A percentile compares a stretch with the other conserved stretches of the same genome.
These are phyloP conservation scores for Bacidia gigantensis DNA, from an alignment of 495 filamentous ascomycete species.

Conservation along the genomic window DNA sequence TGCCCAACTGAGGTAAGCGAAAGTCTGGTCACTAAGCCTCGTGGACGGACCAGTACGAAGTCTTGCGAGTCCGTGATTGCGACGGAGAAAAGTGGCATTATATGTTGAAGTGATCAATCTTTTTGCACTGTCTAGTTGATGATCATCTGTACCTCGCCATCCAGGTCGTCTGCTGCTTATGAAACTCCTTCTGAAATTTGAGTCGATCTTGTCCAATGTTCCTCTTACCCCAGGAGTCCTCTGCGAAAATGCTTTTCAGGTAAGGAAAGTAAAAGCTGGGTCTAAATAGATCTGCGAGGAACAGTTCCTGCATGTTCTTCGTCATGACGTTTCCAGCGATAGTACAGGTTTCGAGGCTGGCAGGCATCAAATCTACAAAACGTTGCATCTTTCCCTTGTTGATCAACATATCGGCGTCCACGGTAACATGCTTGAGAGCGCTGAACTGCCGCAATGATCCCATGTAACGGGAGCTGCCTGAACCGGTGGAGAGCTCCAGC, in stretches of 20 bases:
- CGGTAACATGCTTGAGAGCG: conserved; percentile 10
- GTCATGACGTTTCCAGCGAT: conserved; percentile 14
- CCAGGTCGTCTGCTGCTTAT: conserved; percentile 16
- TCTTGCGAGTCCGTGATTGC: too few relatives aligned
- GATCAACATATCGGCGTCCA: conserved; percentile 14
- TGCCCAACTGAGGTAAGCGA: too few relatives aligned
- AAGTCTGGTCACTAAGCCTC: too few relatives aligned
- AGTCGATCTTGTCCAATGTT: conserved; percentile 14
- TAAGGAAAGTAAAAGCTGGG: conserved; percentile 11
- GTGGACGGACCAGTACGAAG: too few relatives aligned
- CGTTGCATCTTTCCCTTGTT: conserved; percentile 12
- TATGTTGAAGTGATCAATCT: too few relatives aligned
- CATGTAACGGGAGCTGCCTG: conserved; percentile 10
- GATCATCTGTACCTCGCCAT: conserved; percentile 13
- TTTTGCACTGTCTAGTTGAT: too few relatives aligned
- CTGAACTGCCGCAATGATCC: conserved; percentile 13
- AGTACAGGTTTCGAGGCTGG: conserved; percentile 13
- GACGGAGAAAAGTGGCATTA: too few relatives aligned
- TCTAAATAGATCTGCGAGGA: conserved; percentile 14
- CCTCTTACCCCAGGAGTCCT: conserved; percentile 13
- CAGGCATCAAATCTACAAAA: conserved; percentile 12
- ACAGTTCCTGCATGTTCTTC: conserved; percentile 8
- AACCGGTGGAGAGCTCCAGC: conserved; percentile 12
- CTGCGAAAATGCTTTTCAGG: conserved; percentile 6
- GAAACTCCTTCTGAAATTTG: conserved; percentile 16